Evolutionary conservation across 768 basidiomycete genomes (phyloP), one percentile per base, ranked within the genome.

Genomic region (Royoungia palumana): DNA sequence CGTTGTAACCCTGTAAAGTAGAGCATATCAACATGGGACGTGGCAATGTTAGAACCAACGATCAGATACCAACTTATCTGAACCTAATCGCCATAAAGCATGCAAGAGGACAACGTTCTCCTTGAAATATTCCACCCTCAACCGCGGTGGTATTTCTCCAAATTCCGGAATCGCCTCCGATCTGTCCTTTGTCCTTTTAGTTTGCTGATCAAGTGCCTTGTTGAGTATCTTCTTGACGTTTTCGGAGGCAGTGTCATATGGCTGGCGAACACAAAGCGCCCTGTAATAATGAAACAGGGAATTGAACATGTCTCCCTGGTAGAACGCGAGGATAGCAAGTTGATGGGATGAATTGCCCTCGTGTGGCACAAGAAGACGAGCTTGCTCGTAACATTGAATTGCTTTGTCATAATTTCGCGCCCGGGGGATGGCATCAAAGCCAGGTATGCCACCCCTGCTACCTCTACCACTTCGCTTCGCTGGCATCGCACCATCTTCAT

Each of bases 261-360:
- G 88, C 49, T 82, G 79, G 34, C 79, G 78, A 30, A 93, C 89
- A 59, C 92, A 94, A 12, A 98, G 74, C 2, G 95, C 89, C 25
- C 93, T 85, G 63, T 94, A 94, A 66, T 97, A 95, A 67, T 93
- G 87, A 44, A 88, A 78, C 9, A 91, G 72, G 25, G 89, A 85
- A 27, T 74, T 70, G 59, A 95, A 93, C n/a, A 79, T 74, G 68
- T 98, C 92, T 53, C 79, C 77, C 57, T 86, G 76, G 66, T 96
- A 94, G 5, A 86, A 83, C 3, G 92, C 80, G 27, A 97, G 79
- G 51, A 97, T 94, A 5, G 95, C 96, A 17, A 98, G 82, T 67
- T 98, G 96, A 65, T 98, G 95, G 17, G 88, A 95, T 1, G 96
- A 81, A 61, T 97, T 94, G 56, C 95, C 96, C 55, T 95, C 90